phyloP scores from a whole-genome alignment of 1,139 yeast genomes.

The Magnusiomyces ingens region DNA sequence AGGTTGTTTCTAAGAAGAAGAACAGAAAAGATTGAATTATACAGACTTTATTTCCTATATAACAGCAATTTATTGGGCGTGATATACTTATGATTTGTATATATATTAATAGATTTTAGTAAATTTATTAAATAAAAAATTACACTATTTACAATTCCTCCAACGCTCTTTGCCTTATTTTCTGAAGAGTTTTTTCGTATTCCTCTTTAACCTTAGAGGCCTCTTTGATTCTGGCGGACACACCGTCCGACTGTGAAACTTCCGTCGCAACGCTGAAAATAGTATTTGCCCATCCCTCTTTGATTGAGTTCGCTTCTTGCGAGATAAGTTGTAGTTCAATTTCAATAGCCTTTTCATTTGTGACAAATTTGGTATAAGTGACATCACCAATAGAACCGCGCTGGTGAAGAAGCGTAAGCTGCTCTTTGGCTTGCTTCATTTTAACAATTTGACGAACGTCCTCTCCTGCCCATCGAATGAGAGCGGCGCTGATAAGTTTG shows the following conservation, averaged over 20 bases:
- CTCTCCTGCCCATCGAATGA: constrained; percentile 67
- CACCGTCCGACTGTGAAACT: constrained; percentile 84
- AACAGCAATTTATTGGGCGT: neutral
- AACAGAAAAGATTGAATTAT: constrained; percentile 13
- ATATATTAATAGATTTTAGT: constrained; percentile 5
- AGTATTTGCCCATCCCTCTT: constrained; percentile 73
- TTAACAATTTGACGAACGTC: constrained; percentile 61
- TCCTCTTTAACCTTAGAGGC: constrained; percentile 37
- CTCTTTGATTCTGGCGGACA: constrained; percentile 70
- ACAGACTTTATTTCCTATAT: neutral
- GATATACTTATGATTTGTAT: constrained; percentile 1
- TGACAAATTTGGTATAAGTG: constrained; percentile 67
- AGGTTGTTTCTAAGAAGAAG: constrained; percentile 62
- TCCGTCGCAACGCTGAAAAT: constrained; percentile 81
- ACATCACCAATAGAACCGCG: constrained; percentile 90
- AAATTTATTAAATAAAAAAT: too few species aligned
- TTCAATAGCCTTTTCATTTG: constrained; percentile 73
- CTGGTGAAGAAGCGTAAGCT: constrained; percentile 65
- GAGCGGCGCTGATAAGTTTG: constrained; percentile 77
- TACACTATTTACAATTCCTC: constrained; percentile 14
- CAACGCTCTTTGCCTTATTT: constrained; percentile 17
- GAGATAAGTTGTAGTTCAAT: constrained; percentile 73
- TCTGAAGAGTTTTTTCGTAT: constrained; percentile 23
- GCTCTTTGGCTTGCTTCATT: constrained; percentile 66
- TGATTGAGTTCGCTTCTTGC: constrained; percentile 64